Base-by-base conservation (phyloP, 2,329 filamentous ascomycete species). In the Pseudocercospora pini-densiflorae region DNA sequence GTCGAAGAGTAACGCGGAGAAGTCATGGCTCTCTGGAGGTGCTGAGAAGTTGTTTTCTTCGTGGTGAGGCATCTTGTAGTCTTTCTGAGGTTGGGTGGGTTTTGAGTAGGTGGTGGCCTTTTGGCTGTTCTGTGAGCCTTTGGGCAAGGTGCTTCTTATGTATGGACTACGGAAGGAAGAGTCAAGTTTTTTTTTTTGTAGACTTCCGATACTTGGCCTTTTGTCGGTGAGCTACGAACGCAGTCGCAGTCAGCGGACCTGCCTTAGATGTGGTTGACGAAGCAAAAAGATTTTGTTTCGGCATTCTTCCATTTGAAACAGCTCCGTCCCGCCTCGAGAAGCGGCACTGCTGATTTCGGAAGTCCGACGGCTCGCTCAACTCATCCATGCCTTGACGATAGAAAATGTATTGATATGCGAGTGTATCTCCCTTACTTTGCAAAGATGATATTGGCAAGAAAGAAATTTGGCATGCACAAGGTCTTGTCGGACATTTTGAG, bases 1-100 rank as follows among this genome's bases (percentile, higher is more conserved):
- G 77, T 93, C 90, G 74, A 92, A 90, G 5, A 92, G 82, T 75
- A 84, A 72, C 24, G 82, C 82, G 73, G 79, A 72, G 70, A 82
- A 83, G 3, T 71, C 69, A 61, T 82, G 76, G 2, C 71, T 75
- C 61, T 80, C 75, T 24, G 79, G 61, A 16, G 81, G 78, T 8
- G 80, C 79, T 12, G 80, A 78, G 67, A 84, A 84, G 43, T 73
- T 65, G 51, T 79, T 31, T 24, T 58, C 23, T 63, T 63, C 61
- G 43, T 62, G 43, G 55, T 59, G 24, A 60, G 53, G 27, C 53
- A 57, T 57, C 7, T 31, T 57, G 47, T 5, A 23, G 12, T 19
- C 27, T 19, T 24, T n/a, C n/a, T n/a, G n/a, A n/a, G n/a, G n/a
- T n/a, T n/a, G n/a, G n/a, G n/a, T n/a, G n/a, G n/a, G n/a, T n/a